These are phyloP conservation scores for Hydnomerulius pinastri DNA, from an alignment of 768 basidiomycete genomes.

Conservation along the genomic window DNA sequence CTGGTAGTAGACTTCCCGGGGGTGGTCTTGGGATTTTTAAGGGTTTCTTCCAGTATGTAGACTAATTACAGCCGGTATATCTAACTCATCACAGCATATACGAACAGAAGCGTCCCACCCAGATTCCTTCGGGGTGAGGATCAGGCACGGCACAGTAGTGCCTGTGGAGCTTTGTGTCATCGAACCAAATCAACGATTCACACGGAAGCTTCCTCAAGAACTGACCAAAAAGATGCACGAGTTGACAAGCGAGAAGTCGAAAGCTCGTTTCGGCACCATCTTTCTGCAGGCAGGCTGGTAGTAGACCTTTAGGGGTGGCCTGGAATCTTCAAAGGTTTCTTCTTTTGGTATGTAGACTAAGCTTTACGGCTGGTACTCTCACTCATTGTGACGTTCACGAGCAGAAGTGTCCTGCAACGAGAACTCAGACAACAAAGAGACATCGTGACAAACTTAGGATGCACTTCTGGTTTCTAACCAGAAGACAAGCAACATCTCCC, in stretches of 20 bases:
- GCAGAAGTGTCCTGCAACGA: constrained; percentile 56
- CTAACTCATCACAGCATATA: not conserved
- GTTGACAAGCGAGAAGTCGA: constrained; percentile 51
- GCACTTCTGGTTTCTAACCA: constrained; percentile 88
- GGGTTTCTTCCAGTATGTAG: constrained; percentile 53
- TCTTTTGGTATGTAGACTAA: too few species aligned
- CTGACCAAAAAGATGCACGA: constrained; percentile 41
- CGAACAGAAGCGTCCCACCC: constrained; percentile 48
- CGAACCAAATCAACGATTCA: constrained; percentile 50
- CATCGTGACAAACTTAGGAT: constrained; percentile 90
- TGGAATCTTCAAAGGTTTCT: too few species aligned
- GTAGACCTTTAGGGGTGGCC: too few species aligned
- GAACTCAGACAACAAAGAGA: constrained; percentile 75
- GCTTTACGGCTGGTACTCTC: too few species aligned
- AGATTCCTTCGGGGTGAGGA: constrained; percentile 39
- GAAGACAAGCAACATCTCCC: constrained; percentile 89
- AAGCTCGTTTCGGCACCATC: constrained; percentile 42
- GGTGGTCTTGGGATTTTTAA: constrained; percentile 45
- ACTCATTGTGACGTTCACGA: too few species aligned
- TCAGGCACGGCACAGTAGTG: constrained; percentile 39
- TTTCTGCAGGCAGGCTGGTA: too few species aligned
- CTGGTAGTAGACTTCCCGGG: constrained; percentile 26
- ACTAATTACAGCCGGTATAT: not conserved
- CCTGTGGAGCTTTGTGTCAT: constrained; percentile 53
- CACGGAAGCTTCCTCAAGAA: constrained; percentile 43